Percentiles rank a stretch among this genome's conserved stretches.
Evolutionary conservation across 2,329 filamentous ascomycete species (phyloP).

Genomic region (Cladosporium sp.): DNA sequence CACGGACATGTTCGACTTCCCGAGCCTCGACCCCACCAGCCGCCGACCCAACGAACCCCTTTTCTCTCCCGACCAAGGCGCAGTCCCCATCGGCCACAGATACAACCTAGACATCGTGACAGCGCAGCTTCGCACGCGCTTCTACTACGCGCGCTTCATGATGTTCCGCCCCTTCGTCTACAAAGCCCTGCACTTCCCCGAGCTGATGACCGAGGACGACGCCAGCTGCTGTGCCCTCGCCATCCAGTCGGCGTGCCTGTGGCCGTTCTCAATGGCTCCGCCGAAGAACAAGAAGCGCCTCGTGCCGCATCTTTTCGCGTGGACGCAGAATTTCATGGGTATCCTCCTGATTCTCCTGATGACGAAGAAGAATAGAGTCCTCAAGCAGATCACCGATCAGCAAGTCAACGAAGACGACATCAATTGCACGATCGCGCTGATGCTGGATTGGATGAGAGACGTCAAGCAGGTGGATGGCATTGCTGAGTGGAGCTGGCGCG

Average conservation of each 20-base stretch:
- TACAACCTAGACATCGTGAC: slow-evolving; percentile 55
- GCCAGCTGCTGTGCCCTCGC: slow-evolving; percentile 53
- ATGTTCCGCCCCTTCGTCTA: slow-evolving; percentile 57
- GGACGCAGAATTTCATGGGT: slow-evolving; percentile 59
- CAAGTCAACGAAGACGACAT: no score
- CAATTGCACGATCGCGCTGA: slow-evolving; percentile 50
- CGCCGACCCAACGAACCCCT: slow-evolving; percentile 33
- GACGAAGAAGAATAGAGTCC: no score
- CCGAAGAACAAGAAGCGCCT: slow-evolving; percentile 55
- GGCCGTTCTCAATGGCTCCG: slow-evolving; percentile 58
- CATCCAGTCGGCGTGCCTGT: slow-evolving; percentile 54
- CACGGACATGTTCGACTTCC: slow-evolving; percentile 44
- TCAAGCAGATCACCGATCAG: no score
- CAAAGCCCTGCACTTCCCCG: slow-evolving; percentile 56
- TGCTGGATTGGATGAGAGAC: slow-evolving; percentile 58
- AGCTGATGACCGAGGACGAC: slow-evolving; percentile 52
- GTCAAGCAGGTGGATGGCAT: slow-evolving; percentile 52
- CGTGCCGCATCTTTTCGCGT: slow-evolving; percentile 57
- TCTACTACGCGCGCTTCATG: slow-evolving; percentile 56
- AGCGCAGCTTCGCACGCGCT: slow-evolving; percentile 54
- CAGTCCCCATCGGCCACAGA: slow-evolving; percentile 43
- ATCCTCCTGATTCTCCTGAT: slow-evolving; percentile 56
- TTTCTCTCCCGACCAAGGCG: slow-evolving; percentile 47
- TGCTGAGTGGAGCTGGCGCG: slow-evolving; percentile 53
- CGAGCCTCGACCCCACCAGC: slow-evolving; percentile 24